Evolutionary conservation across 768 basidiomycete genomes (phyloP).

Genomic region (Lactarius psammicola): DNA sequence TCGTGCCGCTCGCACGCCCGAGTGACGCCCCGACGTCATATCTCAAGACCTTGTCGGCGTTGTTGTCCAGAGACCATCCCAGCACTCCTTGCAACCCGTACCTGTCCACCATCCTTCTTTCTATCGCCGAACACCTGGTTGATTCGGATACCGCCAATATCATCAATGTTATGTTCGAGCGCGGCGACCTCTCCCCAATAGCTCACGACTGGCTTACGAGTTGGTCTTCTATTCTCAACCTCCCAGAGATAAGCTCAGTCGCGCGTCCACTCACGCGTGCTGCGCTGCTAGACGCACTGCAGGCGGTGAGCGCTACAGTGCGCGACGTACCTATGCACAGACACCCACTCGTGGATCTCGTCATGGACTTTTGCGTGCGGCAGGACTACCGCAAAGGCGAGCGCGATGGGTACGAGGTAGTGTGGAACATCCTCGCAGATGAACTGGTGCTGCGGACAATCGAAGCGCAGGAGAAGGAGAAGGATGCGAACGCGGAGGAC

Average conservation of each 20-base stretch:
- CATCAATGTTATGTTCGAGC: conserved; percentile 59
- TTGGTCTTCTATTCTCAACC: conserved; percentile 59
- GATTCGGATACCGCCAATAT: conserved; percentile 66
- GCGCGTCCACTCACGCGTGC: conserved; percentile 52
- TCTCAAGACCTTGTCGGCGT: conserved; percentile 56
- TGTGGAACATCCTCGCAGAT: conserved; percentile 31
- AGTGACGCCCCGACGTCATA: conserved; percentile 58
- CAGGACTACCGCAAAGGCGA: conserved; percentile 29
- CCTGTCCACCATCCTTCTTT: conserved; percentile 61
- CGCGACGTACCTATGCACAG: conserved; percentile 70
- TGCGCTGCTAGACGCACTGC: conserved; percentile 56
- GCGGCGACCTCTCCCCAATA: conserved; percentile 68
- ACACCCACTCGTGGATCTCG: conserved; percentile 49
- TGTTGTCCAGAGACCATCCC: conserved; percentile 60
- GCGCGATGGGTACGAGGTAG: conserved; percentile 27
- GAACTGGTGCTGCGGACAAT: conserved; percentile 34
- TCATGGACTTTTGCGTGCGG: conserved; percentile 50
- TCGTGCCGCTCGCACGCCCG: conserved; percentile 55
- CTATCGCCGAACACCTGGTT: conserved; percentile 64
- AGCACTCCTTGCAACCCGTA: conserved; percentile 56
- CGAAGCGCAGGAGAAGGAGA: conserved; percentile 42
- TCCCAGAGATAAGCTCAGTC: conserved; percentile 36
- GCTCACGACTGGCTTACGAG: conserved; percentile 68
- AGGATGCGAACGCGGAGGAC: conserved; percentile 35
- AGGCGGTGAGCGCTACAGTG: conserved; percentile 60